Evolutionary conservation across 2,329 filamentous ascomycete genomes (phyloP), one percentile per base, ranked within the genome.

Genomic region (Pseudogymnoascus sp.): DNA sequence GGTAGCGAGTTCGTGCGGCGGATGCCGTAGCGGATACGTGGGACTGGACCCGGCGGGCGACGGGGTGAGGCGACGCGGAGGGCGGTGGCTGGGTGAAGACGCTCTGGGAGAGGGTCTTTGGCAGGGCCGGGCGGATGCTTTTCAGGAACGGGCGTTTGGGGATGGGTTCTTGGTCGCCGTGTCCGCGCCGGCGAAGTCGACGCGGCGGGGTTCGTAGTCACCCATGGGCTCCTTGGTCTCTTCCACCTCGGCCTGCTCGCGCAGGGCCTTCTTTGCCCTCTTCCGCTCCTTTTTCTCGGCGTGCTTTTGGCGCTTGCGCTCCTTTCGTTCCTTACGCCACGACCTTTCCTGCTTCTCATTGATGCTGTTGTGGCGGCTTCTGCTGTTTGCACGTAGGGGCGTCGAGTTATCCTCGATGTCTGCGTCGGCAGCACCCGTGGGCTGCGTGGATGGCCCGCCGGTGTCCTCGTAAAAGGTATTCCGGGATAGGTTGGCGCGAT

Each of bases 1-100:
- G 89, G 89, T 2, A 92, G 80, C 0, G 89, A 92, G 71, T 84
- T 90, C 18, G 89, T 90, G 62, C 89, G 83, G 62, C 88, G 86
- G 61, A 91, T 85, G n/a, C 84, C 83, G 67, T 84, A 83, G 43
- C 82, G 79, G 63, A 87, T 81, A 31, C 81, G 80, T 5, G 84
- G 83, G 45, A 85, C 78, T 9, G 80, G 77, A 2, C 82, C 79
- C 0, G 28, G 18, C 5, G 52, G 11, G 37, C 45, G 31, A 65
- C 59, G 6, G 62, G 40, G 11, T 21, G 37, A 14, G 59, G 33
- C 7, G 75, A 65, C 3, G 77, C 69, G 4, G 71, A 70, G 5
- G 72, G 63, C 1, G 75, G 71, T 5, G 78, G 75, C 63, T 82
- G 80, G 0, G 78, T 78, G 68, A 93, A 92, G 63, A 92, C 88